These are phyloP conservation scores for Fusarium sp. DNA, from an alignment of 2,329 filamentous ascomycete genomes.

Conservation along the genomic window DNA sequence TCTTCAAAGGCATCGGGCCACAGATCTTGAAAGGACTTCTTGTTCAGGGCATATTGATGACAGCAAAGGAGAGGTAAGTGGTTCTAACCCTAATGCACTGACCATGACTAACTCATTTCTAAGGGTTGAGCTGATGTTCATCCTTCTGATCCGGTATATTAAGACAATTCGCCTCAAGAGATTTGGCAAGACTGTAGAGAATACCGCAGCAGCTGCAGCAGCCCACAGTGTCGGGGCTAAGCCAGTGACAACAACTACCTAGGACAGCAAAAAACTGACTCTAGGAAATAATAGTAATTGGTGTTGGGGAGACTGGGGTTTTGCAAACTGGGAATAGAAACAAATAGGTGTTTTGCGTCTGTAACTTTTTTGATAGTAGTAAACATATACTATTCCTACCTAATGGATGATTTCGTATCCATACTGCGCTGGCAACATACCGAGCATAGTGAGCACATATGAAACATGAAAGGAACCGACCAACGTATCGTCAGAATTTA, in stretches of 20 bases:
- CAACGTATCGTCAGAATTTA: no score
- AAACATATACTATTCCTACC: slow-evolving; percentile 17
- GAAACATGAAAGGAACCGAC: background rate
- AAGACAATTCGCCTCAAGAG: slow-evolving; percentile 77
- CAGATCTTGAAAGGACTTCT: slow-evolving; percentile 93
- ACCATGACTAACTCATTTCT: slow-evolving; percentile 33
- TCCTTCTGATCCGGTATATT: slow-evolving; percentile 87
- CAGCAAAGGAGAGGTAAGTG: slow-evolving; percentile 92
- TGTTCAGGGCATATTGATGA: slow-evolving; percentile 97
- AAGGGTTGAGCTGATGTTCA: slow-evolving; percentile 88
- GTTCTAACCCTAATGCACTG: background rate
- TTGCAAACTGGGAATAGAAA: slow-evolving; percentile 33
- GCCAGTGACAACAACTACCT: slow-evolving; percentile 45
- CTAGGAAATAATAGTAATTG: slow-evolving; percentile 7
- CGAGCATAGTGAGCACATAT: background rate
- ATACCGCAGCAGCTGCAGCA: slow-evolving; percentile 65
- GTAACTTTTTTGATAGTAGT: slow-evolving; percentile 26
- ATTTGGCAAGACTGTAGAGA: slow-evolving; percentile 74
- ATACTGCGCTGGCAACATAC: background rate
- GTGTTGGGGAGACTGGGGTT: slow-evolving; percentile 33
- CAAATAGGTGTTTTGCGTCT: slow-evolving; percentile 37
- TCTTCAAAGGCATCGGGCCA: slow-evolving; percentile 97
- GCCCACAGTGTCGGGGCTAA: slow-evolving; percentile 60
- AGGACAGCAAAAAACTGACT: slow-evolving; percentile 19
- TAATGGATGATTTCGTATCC: background rate